Percentiles rank a stretch among this genome's conserved stretches.
Evolutionary conservation across 495 filamentous ascomycete genomes (phyloP).

Genomic region (Neohortaea acidophila): DNA sequence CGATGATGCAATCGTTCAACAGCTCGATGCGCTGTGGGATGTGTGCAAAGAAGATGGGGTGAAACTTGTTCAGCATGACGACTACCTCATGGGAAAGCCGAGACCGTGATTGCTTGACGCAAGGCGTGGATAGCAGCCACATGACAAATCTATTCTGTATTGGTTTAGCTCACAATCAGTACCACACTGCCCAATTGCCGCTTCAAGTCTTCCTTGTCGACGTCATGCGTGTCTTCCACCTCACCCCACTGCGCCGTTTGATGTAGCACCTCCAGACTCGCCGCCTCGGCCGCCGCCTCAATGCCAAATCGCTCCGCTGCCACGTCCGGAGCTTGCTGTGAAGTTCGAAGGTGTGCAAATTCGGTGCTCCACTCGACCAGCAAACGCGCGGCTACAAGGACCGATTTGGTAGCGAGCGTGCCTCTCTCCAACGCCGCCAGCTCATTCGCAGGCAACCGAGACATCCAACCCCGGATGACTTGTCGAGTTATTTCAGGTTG

Average conservation of each 20-base stretch:
- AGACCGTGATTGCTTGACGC: too few species aligned
- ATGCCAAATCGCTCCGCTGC: slow-evolving; percentile 38
- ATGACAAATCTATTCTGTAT: too few species aligned
- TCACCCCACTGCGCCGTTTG: slow-evolving; percentile 88
- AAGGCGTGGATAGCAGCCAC: too few species aligned
- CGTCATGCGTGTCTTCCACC: slow-evolving; percentile 97
- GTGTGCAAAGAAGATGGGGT: slow-evolving; percentile 9
- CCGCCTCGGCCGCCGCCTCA: slow-evolving; percentile 59
- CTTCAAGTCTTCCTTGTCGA: slow-evolving; percentile 78
- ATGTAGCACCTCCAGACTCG: slow-evolving; percentile 74
- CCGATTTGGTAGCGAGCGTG: slow-evolving; percentile 69
- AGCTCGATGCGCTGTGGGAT: slow-evolving; percentile 11
- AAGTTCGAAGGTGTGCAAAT: slow-evolving; percentile 28
- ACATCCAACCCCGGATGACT: slow-evolving; percentile 67
- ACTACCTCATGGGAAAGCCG: too few species aligned
- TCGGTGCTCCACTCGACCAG: slow-evolving; percentile 80
- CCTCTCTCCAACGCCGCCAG: slow-evolving; percentile 74
- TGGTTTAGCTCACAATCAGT: slow-evolving; percentile 45
- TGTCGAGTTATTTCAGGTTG: slow-evolving; percentile 60
- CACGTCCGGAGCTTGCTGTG: slow-evolving; percentile 19
- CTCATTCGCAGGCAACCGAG: slow-evolving; percentile 54
- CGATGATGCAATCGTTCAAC: slow-evolving; percentile 1
- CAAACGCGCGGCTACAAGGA: slow-evolving; percentile 61
- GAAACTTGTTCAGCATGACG: too few species aligned
- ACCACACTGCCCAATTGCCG: slow-evolving; percentile 80